A percentile compares a stretch with the other conserved stretches of the same genome.
Evolutionary conservation across 2,329 filamentous ascomycete species (phyloP).

Genomic region (Ophiostoma ulmi): DNA sequence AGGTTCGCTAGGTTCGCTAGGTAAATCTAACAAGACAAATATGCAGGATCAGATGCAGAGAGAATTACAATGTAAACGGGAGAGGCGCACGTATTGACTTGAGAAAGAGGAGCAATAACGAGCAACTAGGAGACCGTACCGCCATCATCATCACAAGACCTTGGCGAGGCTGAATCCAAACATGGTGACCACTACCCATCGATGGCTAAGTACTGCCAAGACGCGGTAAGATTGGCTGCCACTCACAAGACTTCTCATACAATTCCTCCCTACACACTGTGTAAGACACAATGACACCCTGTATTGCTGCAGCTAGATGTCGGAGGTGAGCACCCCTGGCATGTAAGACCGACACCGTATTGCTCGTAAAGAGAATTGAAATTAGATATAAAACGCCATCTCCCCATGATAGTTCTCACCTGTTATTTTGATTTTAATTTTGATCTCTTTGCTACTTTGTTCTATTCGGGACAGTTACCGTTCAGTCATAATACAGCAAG

Average conservation of each 20-base stretch:
- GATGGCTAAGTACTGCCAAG: neutral
- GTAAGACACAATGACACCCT: slow-evolving; percentile 2
- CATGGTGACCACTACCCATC: neutral
- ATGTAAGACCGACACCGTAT: neutral
- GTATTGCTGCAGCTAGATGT: neutral
- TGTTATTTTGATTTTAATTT: neutral
- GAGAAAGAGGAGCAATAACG: too few relatives aligned
- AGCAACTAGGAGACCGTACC: neutral
- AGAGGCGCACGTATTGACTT: too few relatives aligned
- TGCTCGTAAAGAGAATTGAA: neutral
- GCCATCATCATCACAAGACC: neutral
- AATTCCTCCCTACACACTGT: neutral
- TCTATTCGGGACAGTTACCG: too few relatives aligned
- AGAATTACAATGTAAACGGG: neutral
- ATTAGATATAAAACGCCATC: neutral
- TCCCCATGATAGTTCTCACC: neutral
- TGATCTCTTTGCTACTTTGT: neutral
- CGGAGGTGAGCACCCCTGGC: neutral
- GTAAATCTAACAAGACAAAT: neutral
- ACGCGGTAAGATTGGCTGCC: neutral
- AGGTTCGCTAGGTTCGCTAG: too few relatives aligned
- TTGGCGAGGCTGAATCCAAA: neutral
- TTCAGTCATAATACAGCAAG: too few relatives aligned
- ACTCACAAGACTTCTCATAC: neutral
- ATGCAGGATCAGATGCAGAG: neutral